Conservation (phyloP, 2,329 filamentous ascomycete species). For the Zopfia rhizophila region DNA sequence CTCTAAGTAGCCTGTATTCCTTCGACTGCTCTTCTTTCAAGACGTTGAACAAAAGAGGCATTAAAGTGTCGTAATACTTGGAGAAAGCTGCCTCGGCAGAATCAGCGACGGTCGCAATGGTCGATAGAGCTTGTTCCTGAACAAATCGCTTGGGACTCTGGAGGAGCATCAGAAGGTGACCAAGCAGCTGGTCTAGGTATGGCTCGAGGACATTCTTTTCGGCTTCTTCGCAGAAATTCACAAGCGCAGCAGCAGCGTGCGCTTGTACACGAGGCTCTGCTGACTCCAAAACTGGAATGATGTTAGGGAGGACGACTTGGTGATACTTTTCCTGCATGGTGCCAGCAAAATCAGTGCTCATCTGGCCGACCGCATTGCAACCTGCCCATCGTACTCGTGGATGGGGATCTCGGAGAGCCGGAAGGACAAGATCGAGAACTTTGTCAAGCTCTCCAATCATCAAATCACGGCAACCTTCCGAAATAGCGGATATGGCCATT, state of each 20-base stretch:
- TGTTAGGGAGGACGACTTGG: constrained; percentile 83
- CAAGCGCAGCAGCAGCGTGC: constrained; percentile 94
- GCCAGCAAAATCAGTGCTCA: constrained; percentile 98
- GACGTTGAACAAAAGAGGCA: constrained; percentile 93
- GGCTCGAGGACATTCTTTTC: constrained; percentile 92
- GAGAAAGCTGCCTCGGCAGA: constrained; percentile 94
- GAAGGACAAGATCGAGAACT: constrained; percentile 93
- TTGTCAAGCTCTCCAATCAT: constrained; percentile 96
- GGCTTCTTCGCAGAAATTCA: constrained; percentile 99
- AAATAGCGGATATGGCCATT: constrained; percentile 99
- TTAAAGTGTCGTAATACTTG: constrained; percentile 94
- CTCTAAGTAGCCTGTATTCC: constrained; percentile 88
- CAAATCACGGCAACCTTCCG: constrained; percentile 92
- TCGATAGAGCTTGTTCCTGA: constrained; percentile 96
- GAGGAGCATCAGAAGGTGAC: constrained; percentile 85
- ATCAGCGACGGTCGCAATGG: constrained; percentile 98
- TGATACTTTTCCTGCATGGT: constrained; percentile 98
- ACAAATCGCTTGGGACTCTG: constrained; percentile 95
- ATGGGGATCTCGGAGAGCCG: constrained; percentile 87
- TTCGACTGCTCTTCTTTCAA: constrained; percentile 90
- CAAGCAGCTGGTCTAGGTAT: constrained; percentile 88
- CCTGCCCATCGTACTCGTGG: constrained; percentile 96
- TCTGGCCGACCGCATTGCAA: constrained; percentile 98
- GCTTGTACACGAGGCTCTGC: constrained; percentile 94
- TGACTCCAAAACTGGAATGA: constrained; percentile 91